Evolutionary conservation across 352 stramenopile species (phyloP).

Genomic region (Achlya hypogyna): DNA sequence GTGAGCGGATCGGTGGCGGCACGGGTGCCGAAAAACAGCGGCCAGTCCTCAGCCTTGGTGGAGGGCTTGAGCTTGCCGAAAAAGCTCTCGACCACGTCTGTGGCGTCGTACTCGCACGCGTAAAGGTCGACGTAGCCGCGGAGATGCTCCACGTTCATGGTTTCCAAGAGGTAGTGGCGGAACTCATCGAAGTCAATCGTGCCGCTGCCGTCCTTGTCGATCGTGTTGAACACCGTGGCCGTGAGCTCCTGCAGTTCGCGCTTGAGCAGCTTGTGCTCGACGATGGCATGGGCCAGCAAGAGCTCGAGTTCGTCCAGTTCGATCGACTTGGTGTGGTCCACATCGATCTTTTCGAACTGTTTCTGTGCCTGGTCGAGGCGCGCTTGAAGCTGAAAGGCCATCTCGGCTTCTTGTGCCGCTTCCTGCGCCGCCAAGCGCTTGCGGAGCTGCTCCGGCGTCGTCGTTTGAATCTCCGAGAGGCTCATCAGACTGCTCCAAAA

Average conservation of each 20-base stretch:
- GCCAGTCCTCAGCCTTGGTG: slow-evolving; percentile 13
- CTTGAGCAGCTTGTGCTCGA: slow-evolving; percentile 51
- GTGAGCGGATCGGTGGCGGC: slow-evolving; percentile 34
- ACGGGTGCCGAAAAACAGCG: slow-evolving; percentile 43
- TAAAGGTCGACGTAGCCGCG: slow-evolving; percentile 54
- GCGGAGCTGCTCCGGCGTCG: slow-evolving; percentile 40
- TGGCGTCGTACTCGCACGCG: slow-evolving; percentile 55
- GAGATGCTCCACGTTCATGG: slow-evolving; percentile 24
- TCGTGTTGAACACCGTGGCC: slow-evolving; percentile 73
- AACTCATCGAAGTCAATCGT: slow-evolving; percentile 95
- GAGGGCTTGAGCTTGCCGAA: slow-evolving; percentile 42
- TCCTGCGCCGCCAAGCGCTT: slow-evolving; percentile 1
- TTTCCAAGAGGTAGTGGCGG: slow-evolving; percentile 53
- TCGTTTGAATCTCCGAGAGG: slow-evolving; percentile 41
- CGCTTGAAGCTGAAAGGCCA: slow-evolving; percentile 41
- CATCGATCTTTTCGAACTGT: slow-evolving; percentile 65
- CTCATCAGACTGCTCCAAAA: slow-evolving; percentile 45
- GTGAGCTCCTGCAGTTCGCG: slow-evolving; percentile 58
- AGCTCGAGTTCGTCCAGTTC: slow-evolving; percentile 51
- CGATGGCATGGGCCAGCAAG: slow-evolving; percentile 52
- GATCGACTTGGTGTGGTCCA: slow-evolving; percentile 53
- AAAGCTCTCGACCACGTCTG: slow-evolving; percentile 46
- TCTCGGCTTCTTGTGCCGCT: slow-evolving; percentile 24
- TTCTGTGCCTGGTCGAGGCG: slow-evolving; percentile 48
- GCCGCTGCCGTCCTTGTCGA: slow-evolving; percentile 87